phyloP scores from a whole-genome alignment of 768 basidiomycete genomes.

The Hemileccinum impolitum region DNA sequence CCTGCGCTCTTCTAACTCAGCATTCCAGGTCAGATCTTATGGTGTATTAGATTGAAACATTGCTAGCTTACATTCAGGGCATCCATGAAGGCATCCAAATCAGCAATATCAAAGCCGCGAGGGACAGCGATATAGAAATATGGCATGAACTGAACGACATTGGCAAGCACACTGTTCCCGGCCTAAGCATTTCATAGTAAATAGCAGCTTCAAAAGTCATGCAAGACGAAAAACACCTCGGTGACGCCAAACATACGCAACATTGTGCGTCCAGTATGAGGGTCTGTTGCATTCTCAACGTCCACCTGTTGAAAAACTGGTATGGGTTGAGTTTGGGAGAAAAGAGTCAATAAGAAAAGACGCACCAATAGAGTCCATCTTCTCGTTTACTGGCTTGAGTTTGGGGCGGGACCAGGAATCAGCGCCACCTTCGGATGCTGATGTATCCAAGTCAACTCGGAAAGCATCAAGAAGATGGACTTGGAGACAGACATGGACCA shows the following conservation, averaged over 20 bases:
- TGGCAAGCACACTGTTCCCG: conserved; percentile 86
- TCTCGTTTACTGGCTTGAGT: conserved; percentile 51
- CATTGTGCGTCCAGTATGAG: conserved; percentile 38
- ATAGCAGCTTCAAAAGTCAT: not conserved
- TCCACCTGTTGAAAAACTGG: conserved; percentile 97
- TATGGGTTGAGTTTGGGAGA: not conserved
- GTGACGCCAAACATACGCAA: conserved; percentile 90
- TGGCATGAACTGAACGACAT: conserved; percentile 79
- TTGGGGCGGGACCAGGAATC: conserved; percentile 69
- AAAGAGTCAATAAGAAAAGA: not conserved
- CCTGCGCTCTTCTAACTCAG: conserved; percentile 23
- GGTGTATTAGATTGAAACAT: not conserved
- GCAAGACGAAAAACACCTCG: conserved; percentile 45
- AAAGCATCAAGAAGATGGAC: not conserved
- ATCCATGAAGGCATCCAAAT: conserved; percentile 59
- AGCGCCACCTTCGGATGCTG: conserved; percentile 76
- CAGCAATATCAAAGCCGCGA: conserved; percentile 70
- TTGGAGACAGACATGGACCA: conserved; percentile 38
- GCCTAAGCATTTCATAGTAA: conserved; percentile 38
- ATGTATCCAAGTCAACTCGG: not conserved
- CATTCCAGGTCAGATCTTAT: not conserved
- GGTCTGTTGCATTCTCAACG: conserved; percentile 64
- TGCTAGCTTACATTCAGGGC: conserved; percentile 67
- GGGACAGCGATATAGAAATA: conserved; percentile 94
- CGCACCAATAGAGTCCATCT: conserved; percentile 67